Evolutionary conservation across 306 rosid genomes (phyloP), one percentile per base, ranked within the genome.

Genomic region (Dryas octopetala): DNA sequence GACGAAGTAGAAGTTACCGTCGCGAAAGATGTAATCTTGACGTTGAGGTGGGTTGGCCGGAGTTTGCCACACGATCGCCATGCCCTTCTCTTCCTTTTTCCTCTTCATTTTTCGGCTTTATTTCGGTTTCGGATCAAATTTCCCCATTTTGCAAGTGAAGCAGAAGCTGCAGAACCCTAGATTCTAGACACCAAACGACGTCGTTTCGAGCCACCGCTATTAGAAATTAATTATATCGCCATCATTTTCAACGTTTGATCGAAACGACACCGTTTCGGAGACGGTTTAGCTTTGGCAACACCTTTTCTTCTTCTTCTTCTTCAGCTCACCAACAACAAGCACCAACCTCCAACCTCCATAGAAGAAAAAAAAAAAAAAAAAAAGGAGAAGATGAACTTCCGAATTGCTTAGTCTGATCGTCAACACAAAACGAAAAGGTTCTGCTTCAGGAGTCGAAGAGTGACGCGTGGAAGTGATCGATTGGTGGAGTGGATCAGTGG

Each of bases 1-100:
- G 10, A 77, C 17, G 12, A 26, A 26, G 12, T 4, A 46, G 77
- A 80, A 59, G 52, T 67, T 84, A 90, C 97, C 99, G 69, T 96
- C 80, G 66, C 84, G 89, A 71, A 89, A 66, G 40, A 92, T 78
- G 66, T 92, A 92, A 76, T 96, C 99, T 26, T 81, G 76, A 2
- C 83, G 83, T 67, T 81, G 87, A 0, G 88, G 97, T 23, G 92
- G 91, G 67, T 92, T 92, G 2, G 92, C 92, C 17, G 99, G 98
- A 13, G 94, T 86, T 72, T 92, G 93, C 99, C 99, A 92, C 12
- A 92, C 86, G 67, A 96, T 89, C 65, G 89, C 96, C 92, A 90
- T 90, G 67, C 40, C 68, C 88, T 76, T 78, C 86, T 70, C 76
- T 65, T 77, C 86, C 32, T 50, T 55, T 40, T 46, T 55, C 78